Conservation (phyloP, 257 asterid species). For the Leptodermis oblonga region DNA sequence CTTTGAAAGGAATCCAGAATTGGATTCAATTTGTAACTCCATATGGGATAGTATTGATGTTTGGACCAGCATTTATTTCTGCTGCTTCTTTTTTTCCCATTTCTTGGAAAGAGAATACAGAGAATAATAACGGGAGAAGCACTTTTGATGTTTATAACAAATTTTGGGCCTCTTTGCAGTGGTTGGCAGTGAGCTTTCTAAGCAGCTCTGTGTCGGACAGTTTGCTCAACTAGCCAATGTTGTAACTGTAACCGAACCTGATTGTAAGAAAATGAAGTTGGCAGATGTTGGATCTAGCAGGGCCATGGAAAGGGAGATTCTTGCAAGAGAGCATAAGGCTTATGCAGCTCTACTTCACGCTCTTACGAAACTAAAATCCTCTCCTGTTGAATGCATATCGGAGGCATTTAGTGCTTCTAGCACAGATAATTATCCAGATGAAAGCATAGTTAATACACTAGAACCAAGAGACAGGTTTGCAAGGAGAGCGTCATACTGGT, state of each 20-base stretch:
- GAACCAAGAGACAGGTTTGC: slow-evolving; percentile 46
- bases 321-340: slow-evolving; percentile 46
- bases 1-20: not conserved
- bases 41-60: not conserved
- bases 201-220: slow-evolving; percentile 49
- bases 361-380: slow-evolving; percentile 39
- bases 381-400: slow-evolving; percentile 47
- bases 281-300: slow-evolving; percentile 27
- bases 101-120: not conserved
- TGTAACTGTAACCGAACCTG: slow-evolving; percentile 25
- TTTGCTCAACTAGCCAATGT: slow-evolving; percentile 58
- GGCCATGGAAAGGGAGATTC: slow-evolving; percentile 29
- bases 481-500: slow-evolving; percentile 67
- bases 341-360: slow-evolving; percentile 57
- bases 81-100: not conserved
- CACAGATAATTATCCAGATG: slow-evolving; percentile 64
- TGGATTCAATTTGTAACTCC: not conserved
- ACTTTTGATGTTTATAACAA: slow-evolving; percentile 13
- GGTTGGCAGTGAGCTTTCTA: slow-evolving; percentile 46
- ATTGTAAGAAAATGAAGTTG: slow-evolving; percentile 12
- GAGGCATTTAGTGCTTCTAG: slow-evolving; percentile 72
- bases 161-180: slow-evolving; percentile 47
- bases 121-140: not conserved
- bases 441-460: slow-evolving; percentile 61
- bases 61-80: not conserved